phyloP scores from a whole-genome alignment of 371 early-diverging fungal species.

The Rhizopus delemar region DNA sequence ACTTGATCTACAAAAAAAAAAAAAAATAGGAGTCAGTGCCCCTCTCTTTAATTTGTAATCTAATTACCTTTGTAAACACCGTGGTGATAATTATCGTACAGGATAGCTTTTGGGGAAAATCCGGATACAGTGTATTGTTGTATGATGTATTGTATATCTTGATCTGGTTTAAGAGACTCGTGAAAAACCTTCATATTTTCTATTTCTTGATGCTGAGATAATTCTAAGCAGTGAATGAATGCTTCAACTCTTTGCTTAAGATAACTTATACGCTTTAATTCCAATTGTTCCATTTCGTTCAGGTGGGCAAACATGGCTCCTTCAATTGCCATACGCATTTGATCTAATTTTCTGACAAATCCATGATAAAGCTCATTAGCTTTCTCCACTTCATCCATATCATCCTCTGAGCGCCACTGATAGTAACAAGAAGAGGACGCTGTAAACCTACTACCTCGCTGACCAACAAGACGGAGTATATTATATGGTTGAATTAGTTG shows the following conservation, averaged over 20 bases:
- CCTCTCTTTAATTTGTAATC: neutral
- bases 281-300: conserved; percentile 60
- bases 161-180: conserved; percentile 72
- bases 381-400: conserved; percentile 58
- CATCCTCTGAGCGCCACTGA: conserved; percentile 64
- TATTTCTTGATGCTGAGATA: conserved; percentile 56
- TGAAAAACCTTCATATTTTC: conserved; percentile 71
- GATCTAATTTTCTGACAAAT: conserved; percentile 64
- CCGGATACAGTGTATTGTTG: conserved; percentile 75
- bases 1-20: conserved; percentile 56
- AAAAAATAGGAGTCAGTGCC: neutral
- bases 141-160: conserved; percentile 75
- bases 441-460: conserved; percentile 69
- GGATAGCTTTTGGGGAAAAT: conserved; percentile 69
- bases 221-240: conserved; percentile 61
- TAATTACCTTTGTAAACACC: conserved; percentile 62
- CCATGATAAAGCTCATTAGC: conserved; percentile 65
- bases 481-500: conserved; percentile 65
- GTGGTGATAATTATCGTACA: conserved; percentile 68
- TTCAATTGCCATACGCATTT: conserved; percentile 69
- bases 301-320: conserved; percentile 69
- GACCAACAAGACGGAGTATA: conserved; percentile 70
- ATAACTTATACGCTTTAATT: conserved; percentile 53
- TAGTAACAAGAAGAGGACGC: conserved; percentile 64
- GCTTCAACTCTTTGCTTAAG: conserved; percentile 58